Evolutionary conservation across 2,329 filamentous ascomycete genomes (phyloP), one percentile per base, ranked within the genome.

Genomic region (Ophiosphaerella narmari): DNA sequence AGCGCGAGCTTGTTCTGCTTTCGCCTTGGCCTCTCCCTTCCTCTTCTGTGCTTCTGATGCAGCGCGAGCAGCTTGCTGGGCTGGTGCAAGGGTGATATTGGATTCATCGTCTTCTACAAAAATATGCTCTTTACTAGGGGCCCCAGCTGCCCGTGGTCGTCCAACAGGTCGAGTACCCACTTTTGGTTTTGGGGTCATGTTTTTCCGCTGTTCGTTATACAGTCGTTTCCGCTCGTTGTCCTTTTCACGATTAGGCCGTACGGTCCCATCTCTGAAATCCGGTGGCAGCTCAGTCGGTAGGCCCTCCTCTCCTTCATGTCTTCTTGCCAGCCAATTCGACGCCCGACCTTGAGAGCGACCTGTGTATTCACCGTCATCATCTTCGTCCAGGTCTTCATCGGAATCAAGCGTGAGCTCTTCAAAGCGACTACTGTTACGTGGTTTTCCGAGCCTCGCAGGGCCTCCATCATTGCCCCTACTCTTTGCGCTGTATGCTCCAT

Each of bases 381-480:
- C 60, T n/a, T 64, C 62, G 2, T 58, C 64, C 8, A 65, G 58
- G 13, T 79, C 77, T 3, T 75, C 73, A 21, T 78, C 76, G 1
- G 75, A 77, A 24, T 75, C 77, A 31, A 80, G 67, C 11, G 74
- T 74, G 16, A 79, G 70, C 45, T 80, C 77, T 59, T 80, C 78
- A 44, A 75, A 79, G 16, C 73, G 55, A 14, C 39, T 50, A 6
- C 59, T 54, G 9, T 59, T 58, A 11, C 54, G 58, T 42, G 63
- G 56, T 42, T 55, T 59, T 13, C 60, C 60, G 43, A 60, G 46
- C 52, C 65, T 62, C 32, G 46, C 59, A 48, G 50, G 63, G 44
- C 57, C 68, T 34, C 65, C 50, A 21, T 64, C 65, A 12, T 40
- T 44, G 35, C 67, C 65, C 4, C 69, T 60, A 43, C 61, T 66